Evolutionary conservation across 129 eudicot genomes (phyloP), one percentile per base, ranked within the genome.

Genomic region (Escallonia herrerae): DNA sequence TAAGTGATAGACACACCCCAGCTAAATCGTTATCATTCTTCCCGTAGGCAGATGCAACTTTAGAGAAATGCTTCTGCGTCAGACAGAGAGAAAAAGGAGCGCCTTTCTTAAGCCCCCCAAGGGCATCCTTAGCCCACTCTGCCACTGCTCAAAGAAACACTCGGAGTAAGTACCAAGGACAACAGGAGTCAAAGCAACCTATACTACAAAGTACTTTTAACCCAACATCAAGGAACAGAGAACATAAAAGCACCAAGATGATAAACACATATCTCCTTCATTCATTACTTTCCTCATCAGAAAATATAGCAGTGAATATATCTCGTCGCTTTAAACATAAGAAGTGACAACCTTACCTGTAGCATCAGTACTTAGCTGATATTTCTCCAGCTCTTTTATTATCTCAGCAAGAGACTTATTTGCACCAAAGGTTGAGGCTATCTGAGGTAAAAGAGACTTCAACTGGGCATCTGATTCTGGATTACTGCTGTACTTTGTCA

Each of bases 111-210:
- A 93, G 81, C 72, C 95, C 96, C 60, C 73, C 73, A 73, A 93
- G 76, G 40, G 96, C 87, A 71, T 93, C 98, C 73, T 86, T 86
- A 12, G 98, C 98, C 98, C 98, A 93, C 61, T 82, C 89, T 62
- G 96, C 89, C 83, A 83, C 98, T 93, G 91, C 42, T 64, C 72
- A 82, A 8, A 76, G n/a, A 60, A 77, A 56, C 39, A 64, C 15
- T 5, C 7, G 22, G 4, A 53, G 37, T 40, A 57, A 39, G 4
- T 56, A 11, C 47, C 43, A 33, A 42, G 8, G 61, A 41, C 11
- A 41, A 67, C 63, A 64, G 33, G 15, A 65, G 22, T 15, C 41
- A 15, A 40, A 8, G 54, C 42, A 49, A 46, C 5, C 33, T 22
- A 43, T 43, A 74, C 37, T 40, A 46, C 37, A 39, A 66, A 10